These are phyloP conservation scores for Sporothrix brunneoviolacea DNA, from an alignment of 2,329 filamentous ascomycete species.

Conservation along the genomic window DNA sequence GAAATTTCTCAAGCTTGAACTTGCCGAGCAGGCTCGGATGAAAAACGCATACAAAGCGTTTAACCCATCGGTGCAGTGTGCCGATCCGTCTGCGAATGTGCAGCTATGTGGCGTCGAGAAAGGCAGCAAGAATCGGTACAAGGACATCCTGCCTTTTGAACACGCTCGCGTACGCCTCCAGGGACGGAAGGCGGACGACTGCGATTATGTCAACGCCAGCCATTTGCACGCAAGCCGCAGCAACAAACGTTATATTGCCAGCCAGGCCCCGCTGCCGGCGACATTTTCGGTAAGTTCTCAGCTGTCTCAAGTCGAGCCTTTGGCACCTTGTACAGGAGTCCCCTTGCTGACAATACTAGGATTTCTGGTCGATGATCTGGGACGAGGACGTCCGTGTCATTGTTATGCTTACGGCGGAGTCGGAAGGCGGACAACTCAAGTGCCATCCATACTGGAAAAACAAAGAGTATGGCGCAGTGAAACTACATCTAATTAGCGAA, in stretches of 20 bases:
- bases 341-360: too few species aligned
- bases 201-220: slow-evolving; percentile 95
- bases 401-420: slow-evolving; percentile 92
- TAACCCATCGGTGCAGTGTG: slow-evolving; percentile 32
- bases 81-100: slow-evolving; percentile 34
- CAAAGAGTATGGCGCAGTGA: slow-evolving; percentile 69
- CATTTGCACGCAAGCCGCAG: slow-evolving; percentile 73
- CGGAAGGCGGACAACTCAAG: slow-evolving; percentile 88
- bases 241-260: slow-evolving; percentile 91
- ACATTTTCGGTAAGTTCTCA: slow-evolving; percentile 72
- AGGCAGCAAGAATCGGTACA: slow-evolving; percentile 92
- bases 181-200: slow-evolving; percentile 57
- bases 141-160: slow-evolving; percentile 95
- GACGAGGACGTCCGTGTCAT: slow-evolving; percentile 92
- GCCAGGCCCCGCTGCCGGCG: slow-evolving; percentile 84
- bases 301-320: too few species aligned
- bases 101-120: slow-evolving; percentile 91
- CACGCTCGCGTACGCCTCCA: slow-evolving; percentile 80
- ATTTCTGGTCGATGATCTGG: slow-evolving; percentile 98
- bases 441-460: slow-evolving; percentile 90
- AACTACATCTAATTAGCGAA: slow-evolving; percentile 71
- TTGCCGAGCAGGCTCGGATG: slow-evolving; percentile 86
- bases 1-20: slow-evolving; percentile 77
- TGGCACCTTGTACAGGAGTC: too few species aligned
- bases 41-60: slow-evolving; percentile 60